Evolutionary conservation across 116 monocot genomes (phyloP).

Genomic region (Phalaenopsis hybrid): DNA sequence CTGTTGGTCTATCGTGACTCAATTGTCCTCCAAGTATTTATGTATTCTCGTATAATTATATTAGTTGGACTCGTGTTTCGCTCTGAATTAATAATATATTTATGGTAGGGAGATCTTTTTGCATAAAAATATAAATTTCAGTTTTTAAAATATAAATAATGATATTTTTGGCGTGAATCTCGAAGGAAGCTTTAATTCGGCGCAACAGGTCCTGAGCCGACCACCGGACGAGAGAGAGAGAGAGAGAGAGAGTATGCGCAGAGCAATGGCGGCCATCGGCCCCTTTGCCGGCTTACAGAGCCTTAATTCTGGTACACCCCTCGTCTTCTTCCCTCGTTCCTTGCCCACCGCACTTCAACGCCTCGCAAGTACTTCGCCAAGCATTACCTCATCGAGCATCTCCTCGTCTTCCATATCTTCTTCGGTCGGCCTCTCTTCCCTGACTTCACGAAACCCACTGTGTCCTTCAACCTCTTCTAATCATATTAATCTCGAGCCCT

Average conservation of each 20-base stretch:
- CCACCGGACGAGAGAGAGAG: too few species aligned
- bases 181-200: too few species aligned
- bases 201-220: not conserved
- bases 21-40: too few species aligned
- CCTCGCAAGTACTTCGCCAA: not conserved
- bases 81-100: too few species aligned
- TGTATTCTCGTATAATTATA: too few species aligned
- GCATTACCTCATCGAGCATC: not conserved
- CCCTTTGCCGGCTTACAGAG: not conserved
- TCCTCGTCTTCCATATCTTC: not conserved
- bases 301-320: not conserved
- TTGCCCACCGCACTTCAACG: not conserved
- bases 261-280: slow-evolving; percentile 10
- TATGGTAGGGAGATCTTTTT: too few species aligned
- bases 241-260: not conserved
- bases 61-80: too few species aligned
- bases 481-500: slow-evolving; percentile 41
- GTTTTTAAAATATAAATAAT: too few species aligned
- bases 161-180: too few species aligned
- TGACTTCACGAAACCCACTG: not conserved
- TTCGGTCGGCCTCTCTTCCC: not conserved
- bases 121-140: too few species aligned
- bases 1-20: too few species aligned
- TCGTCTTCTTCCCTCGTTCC: too few species aligned
- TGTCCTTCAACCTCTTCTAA: not conserved